A percentile compares a stretch with the other conserved stretches of the same genome.
Conservation (phyloP, 106 monocot genomes). For the Platanthera guangdongensis region DNA sequence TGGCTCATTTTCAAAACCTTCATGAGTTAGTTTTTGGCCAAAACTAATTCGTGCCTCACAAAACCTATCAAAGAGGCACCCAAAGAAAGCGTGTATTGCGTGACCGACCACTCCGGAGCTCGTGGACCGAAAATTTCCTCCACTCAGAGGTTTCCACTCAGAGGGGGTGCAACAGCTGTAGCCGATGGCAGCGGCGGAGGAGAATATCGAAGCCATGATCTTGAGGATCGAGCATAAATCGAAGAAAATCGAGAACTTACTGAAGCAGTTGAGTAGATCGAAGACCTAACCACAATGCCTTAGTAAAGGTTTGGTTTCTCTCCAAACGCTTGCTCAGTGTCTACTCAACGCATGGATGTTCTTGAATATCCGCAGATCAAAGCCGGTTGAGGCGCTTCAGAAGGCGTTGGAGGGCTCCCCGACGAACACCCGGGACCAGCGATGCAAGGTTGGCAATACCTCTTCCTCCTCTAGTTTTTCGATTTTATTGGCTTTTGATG, state of each 20-base stretch:
- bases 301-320: neutral
- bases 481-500: neutral
- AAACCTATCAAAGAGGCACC: too few species aligned
- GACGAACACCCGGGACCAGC: conserved; percentile 70
- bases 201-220: conserved; percentile 86
- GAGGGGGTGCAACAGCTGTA: neutral
- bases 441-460: conserved; percentile 60
- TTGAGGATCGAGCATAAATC: conserved; percentile 88
- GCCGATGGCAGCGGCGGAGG: conserved; percentile 21
- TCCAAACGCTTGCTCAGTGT: neutral
- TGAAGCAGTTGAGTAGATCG: conserved; percentile 58
- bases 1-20: too few species aligned
- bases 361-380: conserved; percentile 33
- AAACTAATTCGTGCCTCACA: too few species aligned
- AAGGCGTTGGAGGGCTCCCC: conserved; percentile 74
- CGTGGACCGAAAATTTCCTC: too few species aligned
- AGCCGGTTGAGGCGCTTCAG: conserved; percentile 86
- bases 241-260: conserved; percentile 74
- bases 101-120: too few species aligned
- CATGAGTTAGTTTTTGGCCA: too few species aligned
- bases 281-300: neutral
- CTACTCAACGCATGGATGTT: neutral
- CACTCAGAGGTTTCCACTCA: neutral
- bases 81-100: too few species aligned
- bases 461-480: neutral